These are phyloP conservation scores for Trifolium subterraneum DNA, from an alignment of 306 rosid species.

Conservation along the genomic window DNA sequence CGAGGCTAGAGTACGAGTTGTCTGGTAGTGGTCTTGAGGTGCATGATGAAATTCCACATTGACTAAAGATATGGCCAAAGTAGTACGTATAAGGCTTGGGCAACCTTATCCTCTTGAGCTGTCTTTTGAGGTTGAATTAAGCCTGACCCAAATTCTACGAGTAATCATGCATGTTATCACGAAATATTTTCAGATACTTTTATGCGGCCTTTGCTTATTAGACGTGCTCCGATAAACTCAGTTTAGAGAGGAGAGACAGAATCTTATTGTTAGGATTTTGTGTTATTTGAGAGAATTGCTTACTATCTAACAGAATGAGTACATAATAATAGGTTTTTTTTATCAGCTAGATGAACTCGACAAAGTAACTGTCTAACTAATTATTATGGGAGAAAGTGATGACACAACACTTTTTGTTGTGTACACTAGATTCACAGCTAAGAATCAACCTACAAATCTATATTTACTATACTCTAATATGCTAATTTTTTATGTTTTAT, in stretches of 20 bases:
- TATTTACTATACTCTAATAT: neutral
- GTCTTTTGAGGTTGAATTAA: too few species aligned
- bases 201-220: neutral
- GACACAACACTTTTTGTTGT: conserved; percentile 2
- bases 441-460: neutral
- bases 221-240: neutral
- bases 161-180: neutral
- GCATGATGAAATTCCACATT: neutral
- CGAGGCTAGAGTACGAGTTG: neutral
- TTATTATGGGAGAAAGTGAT: neutral
- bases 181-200: too few species aligned
- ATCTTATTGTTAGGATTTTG: conserved; percentile 3
- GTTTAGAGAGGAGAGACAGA: neutral
- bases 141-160: too few species aligned
- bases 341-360: neutral
- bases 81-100: neutral
- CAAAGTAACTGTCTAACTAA: neutral
- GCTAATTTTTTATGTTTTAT: neutral
- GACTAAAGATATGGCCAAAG: neutral
- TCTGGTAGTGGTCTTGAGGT: neutral
- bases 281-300: neutral
- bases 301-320: neutral
- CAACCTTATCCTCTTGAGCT: too few species aligned
- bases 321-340: neutral
- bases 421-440: neutral